Base-by-base conservation (phyloP, 2,329 filamentous ascomycete species). In the Epicoccum sorghinum region DNA sequence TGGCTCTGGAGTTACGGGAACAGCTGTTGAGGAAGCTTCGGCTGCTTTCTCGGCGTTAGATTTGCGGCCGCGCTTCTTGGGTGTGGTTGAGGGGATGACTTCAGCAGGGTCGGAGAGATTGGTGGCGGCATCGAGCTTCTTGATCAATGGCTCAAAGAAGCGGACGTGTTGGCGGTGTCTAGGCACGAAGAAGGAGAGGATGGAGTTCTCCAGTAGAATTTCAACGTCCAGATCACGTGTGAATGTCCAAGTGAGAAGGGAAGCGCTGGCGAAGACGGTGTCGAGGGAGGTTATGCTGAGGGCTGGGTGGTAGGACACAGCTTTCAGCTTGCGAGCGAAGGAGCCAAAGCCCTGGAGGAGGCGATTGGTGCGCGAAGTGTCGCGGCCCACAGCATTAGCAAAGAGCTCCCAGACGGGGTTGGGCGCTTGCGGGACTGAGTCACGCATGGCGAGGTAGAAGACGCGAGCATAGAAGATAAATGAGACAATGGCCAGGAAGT, bases 221-320 rank as follows among this genome's bases (percentile, higher is more conserved):
- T 74, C 70, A 0, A 80, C 76, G 59, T 84, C 79, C 3, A 82
- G 73, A 22, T 80, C 78, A 29, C 83, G 77, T 1, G 82, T 77
- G 36, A 82, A 82, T n/a, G 82, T 79, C 84, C 85, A 87, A 2
- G 82, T 52, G 1, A 83, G 79, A n/a, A 86, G 68, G 51, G 79
- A 82, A 12, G 83, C 54, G 1, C 77, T 75, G 22, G 80, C 83
- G 32, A 86, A 74, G 12, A 88, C 66, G 1, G 85, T 84, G 68
- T 89, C 86, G 70, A 80, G 81, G 5, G 81, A 83, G 0, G 82
- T 81, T 14, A 79, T 81, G 18, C 80, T 80, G 27, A 88, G 80
- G 22, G 80, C 81, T 0, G 85, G 85, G 64, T 88, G 83, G 47
- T 82, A 82, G 54, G 76, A 77, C 45, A 83, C 77, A 1, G 79